These are phyloP conservation scores for Penicillium sumatraense DNA, from an alignment of 2,329 filamentous ascomycete genomes.

Conservation along the genomic window DNA sequence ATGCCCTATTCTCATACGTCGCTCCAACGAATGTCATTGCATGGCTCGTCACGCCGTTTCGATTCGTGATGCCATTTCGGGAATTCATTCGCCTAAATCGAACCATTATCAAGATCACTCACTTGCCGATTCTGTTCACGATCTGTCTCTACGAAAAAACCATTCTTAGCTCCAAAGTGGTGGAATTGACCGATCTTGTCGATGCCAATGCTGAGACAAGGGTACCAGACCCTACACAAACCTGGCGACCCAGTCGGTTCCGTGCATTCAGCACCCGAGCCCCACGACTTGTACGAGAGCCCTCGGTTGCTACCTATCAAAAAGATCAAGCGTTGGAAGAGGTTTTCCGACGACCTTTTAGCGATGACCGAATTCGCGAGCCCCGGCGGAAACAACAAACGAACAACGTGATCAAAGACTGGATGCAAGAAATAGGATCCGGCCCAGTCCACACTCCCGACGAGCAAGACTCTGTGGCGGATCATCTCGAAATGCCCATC, in stretches of 20 bases:
- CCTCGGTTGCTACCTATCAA: constrained; percentile 84
- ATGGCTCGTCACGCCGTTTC: constrained; percentile 82
- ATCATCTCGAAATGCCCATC: constrained; percentile 60
- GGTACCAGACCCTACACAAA: constrained; percentile 59
- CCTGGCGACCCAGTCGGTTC: constrained; percentile 59
- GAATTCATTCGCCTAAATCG: constrained; percentile 85
- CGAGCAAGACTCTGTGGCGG: constrained; percentile 64
- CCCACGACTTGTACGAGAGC: constrained; percentile 70
- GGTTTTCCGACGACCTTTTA: constrained; percentile 77
- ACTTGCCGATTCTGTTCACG: constrained; percentile 82
- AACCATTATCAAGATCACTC: constrained; percentile 87
- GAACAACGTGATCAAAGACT: constrained; percentile 80
- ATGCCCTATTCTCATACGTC: constrained; percentile 91
- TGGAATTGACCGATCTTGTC: constrained; percentile 84
- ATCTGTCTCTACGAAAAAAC: constrained; percentile 88
- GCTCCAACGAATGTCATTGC: constrained; percentile 90
- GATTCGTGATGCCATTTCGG: constrained; percentile 78
- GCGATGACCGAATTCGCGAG: constrained; percentile 63
- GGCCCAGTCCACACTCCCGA: constrained; percentile 61
- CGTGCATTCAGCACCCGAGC: constrained; percentile 75
- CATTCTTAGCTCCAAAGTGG: constrained; percentile 74
- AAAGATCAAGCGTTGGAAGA: constrained; percentile 91
- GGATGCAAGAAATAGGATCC: constrained; percentile 75
- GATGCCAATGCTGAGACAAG: constrained; percentile 66
- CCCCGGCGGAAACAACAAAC: constrained; percentile 71